phyloP scores from a whole-genome alignment of 257 asterid genomes.

The Lycium ferocissimum region DNA sequence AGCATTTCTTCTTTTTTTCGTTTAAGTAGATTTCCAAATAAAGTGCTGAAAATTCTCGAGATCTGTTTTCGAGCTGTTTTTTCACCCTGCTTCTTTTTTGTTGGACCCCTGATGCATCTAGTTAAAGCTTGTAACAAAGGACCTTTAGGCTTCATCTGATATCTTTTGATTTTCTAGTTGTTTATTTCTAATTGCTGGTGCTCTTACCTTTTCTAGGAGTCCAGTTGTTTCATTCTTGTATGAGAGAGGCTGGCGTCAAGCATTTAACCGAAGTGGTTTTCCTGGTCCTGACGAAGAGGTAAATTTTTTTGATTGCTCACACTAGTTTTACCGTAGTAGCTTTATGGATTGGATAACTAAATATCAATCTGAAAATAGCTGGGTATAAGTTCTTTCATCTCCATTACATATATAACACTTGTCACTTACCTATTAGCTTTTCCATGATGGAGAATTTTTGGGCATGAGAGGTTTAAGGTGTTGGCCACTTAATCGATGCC shows the following conservation, averaged over 20 bases:
- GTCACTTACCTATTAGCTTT: neutral
- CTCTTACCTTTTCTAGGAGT: slow-evolving; percentile 61
- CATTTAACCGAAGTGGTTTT: slow-evolving; percentile 80
- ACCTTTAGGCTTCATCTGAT: neutral
- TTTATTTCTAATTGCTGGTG: slow-evolving; percentile 38
- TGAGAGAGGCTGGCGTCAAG: slow-evolving; percentile 99
- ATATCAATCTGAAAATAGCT: neutral
- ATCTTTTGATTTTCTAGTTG: neutral
- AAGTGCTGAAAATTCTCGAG: neutral
- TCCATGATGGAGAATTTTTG: neutral
- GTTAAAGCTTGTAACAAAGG: neutral
- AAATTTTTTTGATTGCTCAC: slow-evolving; percentile 31
- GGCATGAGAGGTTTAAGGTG: neutral
- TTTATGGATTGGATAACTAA: slow-evolving; percentile 11
- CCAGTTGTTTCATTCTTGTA: slow-evolving; percentile 90
- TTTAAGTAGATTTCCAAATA: neutral
- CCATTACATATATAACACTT: neutral
- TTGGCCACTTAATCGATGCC: neutral
- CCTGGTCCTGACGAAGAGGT: slow-evolving; percentile 99
- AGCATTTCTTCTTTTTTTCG: neutral
- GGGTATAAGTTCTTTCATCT: neutral
- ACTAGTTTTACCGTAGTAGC: slow-evolving; percentile 20
- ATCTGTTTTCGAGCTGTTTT: neutral
- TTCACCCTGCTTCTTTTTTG: neutral
- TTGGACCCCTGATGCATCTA: neutral